phyloP scores from a whole-genome alignment of 768 basidiomycete genomes.

The Candolleomyces aberdarensis region DNA sequence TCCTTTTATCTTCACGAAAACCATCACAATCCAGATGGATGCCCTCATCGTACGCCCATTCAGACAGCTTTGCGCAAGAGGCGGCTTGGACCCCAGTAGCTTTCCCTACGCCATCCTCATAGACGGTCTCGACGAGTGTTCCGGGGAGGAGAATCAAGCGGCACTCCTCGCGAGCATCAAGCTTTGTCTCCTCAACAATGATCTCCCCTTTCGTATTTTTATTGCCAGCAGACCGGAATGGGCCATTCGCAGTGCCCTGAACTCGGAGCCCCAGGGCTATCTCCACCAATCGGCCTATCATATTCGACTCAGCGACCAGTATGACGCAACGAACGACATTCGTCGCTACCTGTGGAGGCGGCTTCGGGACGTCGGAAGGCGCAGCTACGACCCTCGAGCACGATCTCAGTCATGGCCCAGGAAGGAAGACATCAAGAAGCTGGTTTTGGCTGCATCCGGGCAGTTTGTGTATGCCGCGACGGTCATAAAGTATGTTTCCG shows the following conservation, averaged over 20 bases:
- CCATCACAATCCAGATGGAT: not conserved
- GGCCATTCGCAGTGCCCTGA: not conserved
- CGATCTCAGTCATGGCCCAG: slow-evolving; percentile 9
- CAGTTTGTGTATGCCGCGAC: slow-evolving; percentile 14
- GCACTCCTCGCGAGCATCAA: not conserved
- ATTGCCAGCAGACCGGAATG: not conserved
- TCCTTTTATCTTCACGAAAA: not conserved
- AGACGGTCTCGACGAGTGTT: slow-evolving; percentile 4
- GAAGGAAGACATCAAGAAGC: not conserved
- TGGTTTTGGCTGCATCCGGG: slow-evolving; percentile 10
- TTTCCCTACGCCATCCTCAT: not conserved
- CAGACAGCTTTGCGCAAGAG: not conserved
- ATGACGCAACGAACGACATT: not conserved
- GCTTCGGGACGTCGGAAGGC: not conserved
- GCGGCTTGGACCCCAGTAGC: not conserved
- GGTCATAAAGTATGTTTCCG: slow-evolving; percentile 11
- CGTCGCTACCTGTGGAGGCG: not conserved
- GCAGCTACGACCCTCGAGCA: not conserved
- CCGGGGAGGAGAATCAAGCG: not conserved
- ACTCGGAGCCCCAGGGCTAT: not conserved
- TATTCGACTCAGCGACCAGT: not conserved
- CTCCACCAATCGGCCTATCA: not conserved
- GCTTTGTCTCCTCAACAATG: not conserved
- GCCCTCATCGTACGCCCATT: not conserved
- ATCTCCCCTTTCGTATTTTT: not conserved